Evolutionary conservation across 495 filamentous ascomycete species (phyloP), one percentile per base, ranked within the genome.

Genomic region (Aspergillus carlsbadensis): DNA sequence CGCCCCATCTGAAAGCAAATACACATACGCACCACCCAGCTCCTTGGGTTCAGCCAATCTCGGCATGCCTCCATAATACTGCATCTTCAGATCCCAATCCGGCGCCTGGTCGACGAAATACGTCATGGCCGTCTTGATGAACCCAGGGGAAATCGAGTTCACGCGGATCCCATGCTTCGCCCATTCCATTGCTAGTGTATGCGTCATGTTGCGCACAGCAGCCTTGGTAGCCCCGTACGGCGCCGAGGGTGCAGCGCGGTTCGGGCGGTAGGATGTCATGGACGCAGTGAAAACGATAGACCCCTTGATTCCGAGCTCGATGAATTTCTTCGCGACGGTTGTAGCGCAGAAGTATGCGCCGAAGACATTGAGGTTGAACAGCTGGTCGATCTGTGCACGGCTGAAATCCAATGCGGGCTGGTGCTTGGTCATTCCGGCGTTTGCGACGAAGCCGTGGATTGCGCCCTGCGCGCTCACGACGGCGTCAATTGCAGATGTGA

Each of bases 391-490:
- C 36, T 78, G 65, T 15, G 70, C 73, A 0, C 65, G 65, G 3
- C 62, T 71, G 43, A 78, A 78, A 42, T 78, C 67, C 21, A 77
- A 64, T 1, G 73, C 73, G 0, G 74, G 67, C 51, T 75, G 72
- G 56, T 77, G 75, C 31, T 77, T 69, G 10, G 74, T 78, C 52
- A 71, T 70, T n/a, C 75, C 74, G 5, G 75, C 73, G 31, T 73
- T 76, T 22, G 61, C 67, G 17, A 76, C 66, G 63, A 74, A 69
- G 21, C 71, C 71, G 45, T 76, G 69, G 17, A 74, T 54, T 3
- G 62, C 65, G 20, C 68, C 71, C 15, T 65, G 64, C 13, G 65
- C 60, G 13, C 58, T 63, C 13, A 76, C 61, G 33, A 77, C 71
- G 10, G 62, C 46, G 53, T 76, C 70, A 10, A 78, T 62, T 7